Percentiles rank a stretch among this genome's conserved stretches.
These are phyloP conservation scores for Litchi chinensis DNA, from an alignment of 345 rosid genomes.

Conservation along the genomic window DNA sequence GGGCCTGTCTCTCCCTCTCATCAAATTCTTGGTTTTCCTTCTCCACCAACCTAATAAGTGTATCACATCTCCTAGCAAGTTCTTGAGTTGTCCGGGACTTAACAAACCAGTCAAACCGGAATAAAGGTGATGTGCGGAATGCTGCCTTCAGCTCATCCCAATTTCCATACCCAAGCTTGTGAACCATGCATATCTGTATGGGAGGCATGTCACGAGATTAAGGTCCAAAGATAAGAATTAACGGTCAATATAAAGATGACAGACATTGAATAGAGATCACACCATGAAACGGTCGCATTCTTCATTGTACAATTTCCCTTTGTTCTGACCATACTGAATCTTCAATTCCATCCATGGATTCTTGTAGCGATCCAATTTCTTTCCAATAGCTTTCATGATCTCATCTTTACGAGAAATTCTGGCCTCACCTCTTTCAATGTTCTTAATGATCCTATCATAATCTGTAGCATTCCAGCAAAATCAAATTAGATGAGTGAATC, in stretches of 20 bases:
- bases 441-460: conserved; percentile 94
- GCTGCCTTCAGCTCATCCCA: conserved; percentile 98
- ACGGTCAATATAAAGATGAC: neutral
- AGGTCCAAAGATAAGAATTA: neutral
- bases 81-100: conserved; percentile 95
- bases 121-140: conserved; percentile 77
- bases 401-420: conserved; percentile 95
- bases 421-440: conserved; percentile 96
- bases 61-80: conserved; percentile 95
- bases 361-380: conserved; percentile 96
- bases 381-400: conserved; percentile 98
- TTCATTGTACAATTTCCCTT: conserved; percentile 95
- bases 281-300: conserved; percentile 97
- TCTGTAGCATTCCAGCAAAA: conserved; percentile 41
- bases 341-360: conserved; percentile 98
- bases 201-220: neutral
- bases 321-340: conserved; percentile 98
- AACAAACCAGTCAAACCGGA: conserved; percentile 97
- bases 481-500: neutral
- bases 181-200: conserved; percentile 93
- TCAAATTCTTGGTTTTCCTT: conserved; percentile 98
- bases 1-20: conserved; percentile 96
- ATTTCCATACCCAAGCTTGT: conserved; percentile 96
- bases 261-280: conserved; percentile 4
- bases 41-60: conserved; percentile 90